Evolutionary conservation across 2,329 filamentous ascomycete genomes (phyloP), one percentile per base, ranked within the genome.

Genomic region (Rugonectria rugulosa): DNA sequence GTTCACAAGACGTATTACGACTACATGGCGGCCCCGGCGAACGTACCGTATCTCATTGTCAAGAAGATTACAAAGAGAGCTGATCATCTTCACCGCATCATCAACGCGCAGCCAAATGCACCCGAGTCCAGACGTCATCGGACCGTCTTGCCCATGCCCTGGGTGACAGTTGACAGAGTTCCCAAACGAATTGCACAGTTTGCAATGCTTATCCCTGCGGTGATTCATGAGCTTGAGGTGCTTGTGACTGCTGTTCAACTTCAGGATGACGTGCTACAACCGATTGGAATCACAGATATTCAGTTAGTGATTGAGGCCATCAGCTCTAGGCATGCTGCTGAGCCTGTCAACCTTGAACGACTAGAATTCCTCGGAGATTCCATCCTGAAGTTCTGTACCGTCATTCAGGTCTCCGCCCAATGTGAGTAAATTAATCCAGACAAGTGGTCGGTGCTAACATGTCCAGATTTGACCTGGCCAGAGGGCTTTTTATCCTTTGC

Each of bases 361-460:
- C 77, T 96, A 0, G 95, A 98, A 69, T 96, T 96, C 63, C 76
- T 97, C 0, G 95, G 95, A 0, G 94, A 98, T 66, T 87, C 86
- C 0, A 79, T 96, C 2, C 79, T 98, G 31, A 98, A 98, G 67
- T 84, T 88, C 53, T 85, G 84, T 41, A 81, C 89, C 0, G 85
- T 87, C 0, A 70, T 91, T 2, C 88, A 92, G 51, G 79, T 93
- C 3, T 76, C 78, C 15, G 79, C 80, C 1, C 72, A 79, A 19
- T 69, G 83, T 85, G 69, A 72, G 81, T 72, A 3, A 19, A 6
- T 10, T 2, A 9, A 8, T 2, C 3, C 1, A 10, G 4, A 7
- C 12, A 8, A 52, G 60, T 17, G 15, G 31, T 26, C 15, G 24
- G 19, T 21, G n/a, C 41, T 40, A 8, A 31, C 21, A 12, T 23